Percentiles rank a stretch among this genome's conserved stretches.
Conservation (phyloP, 2,329 filamentous ascomycete species). For the Apiospora sp. region DNA sequence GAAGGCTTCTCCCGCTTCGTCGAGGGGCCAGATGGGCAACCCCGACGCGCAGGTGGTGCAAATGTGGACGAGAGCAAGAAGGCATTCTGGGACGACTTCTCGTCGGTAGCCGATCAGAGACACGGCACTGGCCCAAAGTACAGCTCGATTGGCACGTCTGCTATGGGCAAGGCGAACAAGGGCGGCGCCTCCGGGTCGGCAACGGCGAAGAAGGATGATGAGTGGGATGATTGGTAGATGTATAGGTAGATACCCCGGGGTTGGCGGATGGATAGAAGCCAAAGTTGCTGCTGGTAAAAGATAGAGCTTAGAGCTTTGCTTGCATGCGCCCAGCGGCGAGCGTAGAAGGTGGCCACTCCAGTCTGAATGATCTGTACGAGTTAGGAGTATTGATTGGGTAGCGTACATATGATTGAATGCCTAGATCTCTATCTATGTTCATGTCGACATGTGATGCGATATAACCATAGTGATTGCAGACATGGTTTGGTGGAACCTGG, state of each 20-base stretch:
- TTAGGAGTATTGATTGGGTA: constrained; percentile 36
- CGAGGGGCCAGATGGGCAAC: constrained; percentile 66
- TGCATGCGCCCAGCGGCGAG: neutral
- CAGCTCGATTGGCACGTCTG: constrained; percentile 65
- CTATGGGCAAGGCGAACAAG: constrained; percentile 63
- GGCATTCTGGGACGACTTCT: constrained; percentile 94
- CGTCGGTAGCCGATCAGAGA: constrained; percentile 69
- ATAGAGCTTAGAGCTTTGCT: constrained; percentile 13
- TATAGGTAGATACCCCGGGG: neutral
- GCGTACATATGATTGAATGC: constrained; percentile 31
- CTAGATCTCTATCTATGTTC: neutral
- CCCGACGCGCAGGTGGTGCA: constrained; percentile 44
- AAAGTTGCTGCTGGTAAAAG: constrained; percentile 1
- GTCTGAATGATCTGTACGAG: constrained; percentile 23
- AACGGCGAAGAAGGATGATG: constrained; percentile 58
- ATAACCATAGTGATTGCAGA: neutral
- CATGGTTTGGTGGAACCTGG: neutral
- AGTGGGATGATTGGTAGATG: constrained; percentile 70
- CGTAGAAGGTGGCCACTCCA: neutral
- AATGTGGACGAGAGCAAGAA: constrained; percentile 71
- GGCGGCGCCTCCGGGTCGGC: constrained; percentile 38
- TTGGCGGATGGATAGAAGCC: constrained; percentile 27
- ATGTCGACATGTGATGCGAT: neutral
- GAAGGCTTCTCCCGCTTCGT: constrained; percentile 88
- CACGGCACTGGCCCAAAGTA: constrained; percentile 47